These are phyloP conservation scores for Didymella glomerata DNA, from an alignment of 2,329 filamentous ascomycete species.

Conservation along the genomic window DNA sequence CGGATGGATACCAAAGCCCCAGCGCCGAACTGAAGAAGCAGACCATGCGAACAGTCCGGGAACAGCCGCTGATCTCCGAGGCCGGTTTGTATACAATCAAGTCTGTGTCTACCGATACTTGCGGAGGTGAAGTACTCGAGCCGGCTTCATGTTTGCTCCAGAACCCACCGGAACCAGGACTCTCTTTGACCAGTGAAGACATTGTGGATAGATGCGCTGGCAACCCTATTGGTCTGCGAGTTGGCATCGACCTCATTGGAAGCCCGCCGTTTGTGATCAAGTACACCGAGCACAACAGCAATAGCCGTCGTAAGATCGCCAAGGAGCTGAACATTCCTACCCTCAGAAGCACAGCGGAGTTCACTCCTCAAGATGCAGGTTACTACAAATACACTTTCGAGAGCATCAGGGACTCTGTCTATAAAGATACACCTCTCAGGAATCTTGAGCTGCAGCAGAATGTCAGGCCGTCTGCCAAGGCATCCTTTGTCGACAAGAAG, in stretches of 20 bases:
- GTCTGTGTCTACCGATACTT: conserved; percentile 80
- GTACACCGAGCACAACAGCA: conserved; percentile 75
- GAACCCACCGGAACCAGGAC: conserved; percentile 86
- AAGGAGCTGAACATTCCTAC: conserved; percentile 66
- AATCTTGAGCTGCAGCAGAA: conserved; percentile 80
- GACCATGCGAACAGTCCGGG: conserved; percentile 67
- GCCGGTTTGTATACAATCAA: conserved; percentile 88
- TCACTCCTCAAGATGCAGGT: conserved; percentile 82
- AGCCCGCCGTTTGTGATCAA: conserved; percentile 88
- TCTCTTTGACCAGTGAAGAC: conserved; percentile 77
- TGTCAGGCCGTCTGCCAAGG: conserved; percentile 90
- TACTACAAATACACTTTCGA: conserved; percentile 87
- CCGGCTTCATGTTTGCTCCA: conserved; percentile 91
- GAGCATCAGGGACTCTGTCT: conserved; percentile 82
- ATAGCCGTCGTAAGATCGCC: conserved; percentile 62
- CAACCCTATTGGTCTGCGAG: conserved; percentile 87
- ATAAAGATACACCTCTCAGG: conserved; percentile 62
- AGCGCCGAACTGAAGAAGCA: conserved; percentile 66
- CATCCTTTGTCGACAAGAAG: conserved; percentile 68
- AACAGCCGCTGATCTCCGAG: conserved; percentile 73
- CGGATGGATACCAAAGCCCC: conserved; percentile 71
- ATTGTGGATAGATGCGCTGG: conserved; percentile 96
- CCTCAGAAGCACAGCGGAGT: conserved; percentile 82
- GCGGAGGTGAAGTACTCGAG: conserved; percentile 87
- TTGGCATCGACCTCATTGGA: conserved; percentile 88